Evolutionary conservation across 768 basidiomycete species (phyloP), one percentile per base, ranked within the genome.

Genomic region (Pleurotus salmoneostramineus): DNA sequence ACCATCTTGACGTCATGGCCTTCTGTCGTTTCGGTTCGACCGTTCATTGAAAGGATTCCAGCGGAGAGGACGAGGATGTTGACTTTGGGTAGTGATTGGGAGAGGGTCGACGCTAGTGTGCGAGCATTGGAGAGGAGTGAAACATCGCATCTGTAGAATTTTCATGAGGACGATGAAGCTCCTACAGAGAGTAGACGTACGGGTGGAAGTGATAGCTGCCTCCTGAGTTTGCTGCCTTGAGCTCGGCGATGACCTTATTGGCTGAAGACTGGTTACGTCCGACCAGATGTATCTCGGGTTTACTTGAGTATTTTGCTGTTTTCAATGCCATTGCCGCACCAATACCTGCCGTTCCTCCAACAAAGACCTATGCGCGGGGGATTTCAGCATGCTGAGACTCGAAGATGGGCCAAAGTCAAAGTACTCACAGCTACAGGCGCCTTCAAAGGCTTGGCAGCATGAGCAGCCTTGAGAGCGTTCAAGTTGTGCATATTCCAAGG

Each of bases 21-120:
- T 63, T 80, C 79, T 42, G 66, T 66, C 15, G 78, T 79, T 64
- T 78, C 76, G 48, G 71, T 68, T 43, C 76, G 61, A 12, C 78
- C 75, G 4, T 63, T 61, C 48, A 77, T 50, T 10, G 71, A 70
- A 43, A 81, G 51, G 37, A 77, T 63, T 0, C 81, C 83, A 2
- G 79, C 65, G 0, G 78, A 73, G 59, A 82, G 63, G 36, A 81
- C 73, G 43, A 85, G 72, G 65, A 77, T 82, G 69, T 85, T 84
- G 65, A 84, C 64, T 64, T 78, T 82, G 0, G 74, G 70, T 6
- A 78, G 58, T 4, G 69, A 68, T 1, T 59, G 56, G 12, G 62
- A 66, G 21, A 78, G 68, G 4, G 68, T 64, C 47, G 62, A 56
- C 4, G 72, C 61, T 4, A 71, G 63, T 2, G 61, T 56, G n/a